Conservation (phyloP, 2,329 filamentous ascomycete species). For the Huntiella moniliformis region DNA sequence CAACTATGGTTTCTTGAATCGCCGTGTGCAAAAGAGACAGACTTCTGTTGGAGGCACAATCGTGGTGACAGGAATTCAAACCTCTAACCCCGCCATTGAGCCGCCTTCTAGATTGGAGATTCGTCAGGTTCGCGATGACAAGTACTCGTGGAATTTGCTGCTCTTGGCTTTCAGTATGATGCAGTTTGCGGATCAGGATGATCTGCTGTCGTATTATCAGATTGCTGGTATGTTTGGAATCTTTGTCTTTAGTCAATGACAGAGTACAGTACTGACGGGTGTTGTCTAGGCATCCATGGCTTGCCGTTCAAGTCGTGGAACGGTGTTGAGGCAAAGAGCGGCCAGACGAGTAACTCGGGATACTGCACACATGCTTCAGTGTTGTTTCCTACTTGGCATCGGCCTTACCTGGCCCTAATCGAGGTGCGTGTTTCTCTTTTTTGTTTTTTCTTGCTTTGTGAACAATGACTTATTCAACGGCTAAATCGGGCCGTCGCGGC, state of each 20-base stretch:
- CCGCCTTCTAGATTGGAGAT: slow-evolving; percentile 44
- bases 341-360: slow-evolving; percentile 27
- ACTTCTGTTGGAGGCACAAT: not conserved
- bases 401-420: slow-evolving; percentile 51
- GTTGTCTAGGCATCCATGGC: slow-evolving; percentile 52
- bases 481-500: too few species aligned
- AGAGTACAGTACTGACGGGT: not conserved
- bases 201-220: slow-evolving; percentile 56
- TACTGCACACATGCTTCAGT: slow-evolving; percentile 64
- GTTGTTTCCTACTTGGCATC: slow-evolving; percentile 68
- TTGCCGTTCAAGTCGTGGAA: slow-evolving; percentile 43
- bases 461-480: not conserved
- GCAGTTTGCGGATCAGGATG: slow-evolving; percentile 44
- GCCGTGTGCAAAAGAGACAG: slow-evolving; percentile 2
- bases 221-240: slow-evolving; percentile 41
- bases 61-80: slow-evolving; percentile 12
- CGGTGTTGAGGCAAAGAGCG: slow-evolving; percentile 27
- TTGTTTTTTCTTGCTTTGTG: not conserved
- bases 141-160: slow-evolving; percentile 58
- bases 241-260: not conserved
- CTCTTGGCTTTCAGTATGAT: slow-evolving; percentile 56
- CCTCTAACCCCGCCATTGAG: slow-evolving; percentile 17
- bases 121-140: slow-evolving; percentile 41
- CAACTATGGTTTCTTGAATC: slow-evolving; percentile 10
- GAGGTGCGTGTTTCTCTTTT: slow-evolving; percentile 24